Conservation (phyloP, 441 rosid genomes). For the Caryocar brasiliense region DNA sequence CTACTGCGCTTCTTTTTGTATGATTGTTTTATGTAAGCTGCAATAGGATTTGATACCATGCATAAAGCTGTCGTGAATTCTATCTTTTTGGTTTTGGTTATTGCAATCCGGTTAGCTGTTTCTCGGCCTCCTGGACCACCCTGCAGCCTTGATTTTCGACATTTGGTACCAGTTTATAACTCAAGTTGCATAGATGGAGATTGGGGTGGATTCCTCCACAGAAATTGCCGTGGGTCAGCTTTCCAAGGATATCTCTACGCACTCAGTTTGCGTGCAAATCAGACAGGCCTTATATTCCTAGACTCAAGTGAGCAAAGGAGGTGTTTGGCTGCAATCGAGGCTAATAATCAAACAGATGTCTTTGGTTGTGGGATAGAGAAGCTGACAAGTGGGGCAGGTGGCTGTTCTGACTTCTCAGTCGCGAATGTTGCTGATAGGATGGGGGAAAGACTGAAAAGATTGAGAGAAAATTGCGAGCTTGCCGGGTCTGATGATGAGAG, state of each 20-base stretch:
- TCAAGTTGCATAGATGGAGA: conserved; percentile 19
- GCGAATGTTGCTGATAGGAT: conserved; percentile 22
- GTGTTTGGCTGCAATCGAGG: conserved; percentile 22
- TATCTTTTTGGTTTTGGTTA: conserved; percentile 14
- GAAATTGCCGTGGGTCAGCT: conserved; percentile 23
- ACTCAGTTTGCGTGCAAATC: conserved; percentile 25
- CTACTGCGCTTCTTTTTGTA: neutral
- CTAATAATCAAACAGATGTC: conserved; percentile 10
- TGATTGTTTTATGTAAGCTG: neutral
- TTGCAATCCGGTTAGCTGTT: conserved; percentile 1
- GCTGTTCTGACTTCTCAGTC: conserved; percentile 31
- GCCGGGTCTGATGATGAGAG: conserved; percentile 11
- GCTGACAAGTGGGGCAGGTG: conserved; percentile 26
- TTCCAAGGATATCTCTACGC: conserved; percentile 22
- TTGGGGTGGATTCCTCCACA: conserved; percentile 32
- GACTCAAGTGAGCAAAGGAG: conserved; percentile 22
- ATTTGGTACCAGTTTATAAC: neutral
- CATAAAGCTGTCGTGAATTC: neutral
- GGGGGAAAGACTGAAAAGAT: conserved; percentile 12
- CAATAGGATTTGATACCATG: neutral
- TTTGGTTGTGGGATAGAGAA: conserved; percentile 30
- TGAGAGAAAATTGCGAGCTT: conserved; percentile 19
- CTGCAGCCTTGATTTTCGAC: conserved; percentile 18
- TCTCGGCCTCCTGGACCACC: conserved; percentile 8
- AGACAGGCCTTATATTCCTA: conserved; percentile 25